Evolutionary conservation across 2,329 filamentous ascomycete species (phyloP).

Genomic region (Xylaria sp.): DNA sequence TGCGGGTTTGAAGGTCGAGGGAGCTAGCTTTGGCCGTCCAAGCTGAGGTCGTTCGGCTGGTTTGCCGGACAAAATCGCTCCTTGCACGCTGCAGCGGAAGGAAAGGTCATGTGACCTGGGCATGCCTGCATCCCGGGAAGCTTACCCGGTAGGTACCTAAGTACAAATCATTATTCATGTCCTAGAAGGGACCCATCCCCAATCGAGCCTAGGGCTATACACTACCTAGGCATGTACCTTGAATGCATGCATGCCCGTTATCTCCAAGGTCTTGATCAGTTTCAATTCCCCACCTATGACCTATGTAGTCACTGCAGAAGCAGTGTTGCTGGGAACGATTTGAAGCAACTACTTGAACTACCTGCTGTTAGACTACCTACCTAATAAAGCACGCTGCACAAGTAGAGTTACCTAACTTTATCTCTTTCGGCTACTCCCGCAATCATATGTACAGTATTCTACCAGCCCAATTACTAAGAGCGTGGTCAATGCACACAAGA

Average conservation of each 20-base stretch:
- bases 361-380: neutral
- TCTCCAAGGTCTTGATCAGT: neutral
- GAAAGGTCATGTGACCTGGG: conserved; percentile 32
- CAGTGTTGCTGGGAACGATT: neutral
- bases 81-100: conserved; percentile 9
- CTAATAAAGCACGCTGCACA: conserved; percentile 6
- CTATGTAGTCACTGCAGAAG: neutral
- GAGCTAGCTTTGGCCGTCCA: conserved; percentile 10
- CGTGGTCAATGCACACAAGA: neutral
- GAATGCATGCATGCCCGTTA: conserved; percentile 14
- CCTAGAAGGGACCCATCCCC: neutral
- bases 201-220: neutral
- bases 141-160: conserved; percentile 14
- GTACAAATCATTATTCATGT: neutral
- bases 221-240: neutral
- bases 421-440: conserved; percentile 22
- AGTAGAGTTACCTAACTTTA: conserved; percentile 14
- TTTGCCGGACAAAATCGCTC: conserved; percentile 36
- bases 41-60: conserved; percentile 18
- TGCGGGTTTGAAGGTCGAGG: conserved; percentile 35
- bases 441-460: neutral
- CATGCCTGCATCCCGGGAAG: neutral
- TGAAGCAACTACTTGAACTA: neutral
- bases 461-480: neutral
- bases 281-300: neutral